A percentile compares a stretch with the other conserved stretches of the same genome.
These are phyloP conservation scores for Tephrocybe rancida DNA, from an alignment of 768 basidiomycete genomes.

Conservation along the genomic window DNA sequence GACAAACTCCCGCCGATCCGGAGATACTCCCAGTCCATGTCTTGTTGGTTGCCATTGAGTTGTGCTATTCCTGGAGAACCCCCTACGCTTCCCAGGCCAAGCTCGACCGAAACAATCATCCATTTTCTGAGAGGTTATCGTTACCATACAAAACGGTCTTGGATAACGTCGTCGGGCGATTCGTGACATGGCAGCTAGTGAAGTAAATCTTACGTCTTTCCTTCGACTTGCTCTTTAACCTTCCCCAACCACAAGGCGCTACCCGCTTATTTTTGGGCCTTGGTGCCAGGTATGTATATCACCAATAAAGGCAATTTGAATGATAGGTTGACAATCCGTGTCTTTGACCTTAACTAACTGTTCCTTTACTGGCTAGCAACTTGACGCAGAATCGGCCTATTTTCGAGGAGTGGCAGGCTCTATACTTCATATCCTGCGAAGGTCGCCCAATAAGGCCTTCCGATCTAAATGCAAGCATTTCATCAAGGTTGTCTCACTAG, in stretches of 20 bases:
- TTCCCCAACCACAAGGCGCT: constrained; percentile 49
- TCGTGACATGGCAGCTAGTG: constrained; percentile 59
- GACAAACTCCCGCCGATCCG: constrained; percentile 15
- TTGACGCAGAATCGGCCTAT: constrained; percentile 52
- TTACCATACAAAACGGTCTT: constrained; percentile 57
- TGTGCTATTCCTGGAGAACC: constrained; percentile 38
- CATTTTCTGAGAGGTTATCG: constrained; percentile 57
- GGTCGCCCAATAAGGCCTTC: constrained; percentile 54
- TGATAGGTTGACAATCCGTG: neutral
- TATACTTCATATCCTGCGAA: constrained; percentile 49
- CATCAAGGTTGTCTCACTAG: constrained; percentile 43
- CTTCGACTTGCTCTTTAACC: neutral
- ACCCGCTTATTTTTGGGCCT: constrained; percentile 76
- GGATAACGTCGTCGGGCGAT: constrained; percentile 53
- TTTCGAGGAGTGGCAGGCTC: constrained; percentile 53
- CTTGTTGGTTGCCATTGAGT: constrained; percentile 36
- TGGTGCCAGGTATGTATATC: constrained; percentile 54
- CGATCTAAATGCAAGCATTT: constrained; percentile 41
- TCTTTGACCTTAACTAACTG: neutral
- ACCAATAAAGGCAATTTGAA: constrained; percentile 7
- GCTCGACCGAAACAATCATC: constrained; percentile 30
- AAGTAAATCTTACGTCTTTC: constrained; percentile 39
- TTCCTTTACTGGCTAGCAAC: constrained; percentile 44
- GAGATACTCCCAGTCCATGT: constrained; percentile 36
- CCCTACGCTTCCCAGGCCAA: constrained; percentile 12